Base-by-base conservation (phyloP, 2,329 filamentous ascomycete species). In the Botrytis pseudocinerea region DNA sequence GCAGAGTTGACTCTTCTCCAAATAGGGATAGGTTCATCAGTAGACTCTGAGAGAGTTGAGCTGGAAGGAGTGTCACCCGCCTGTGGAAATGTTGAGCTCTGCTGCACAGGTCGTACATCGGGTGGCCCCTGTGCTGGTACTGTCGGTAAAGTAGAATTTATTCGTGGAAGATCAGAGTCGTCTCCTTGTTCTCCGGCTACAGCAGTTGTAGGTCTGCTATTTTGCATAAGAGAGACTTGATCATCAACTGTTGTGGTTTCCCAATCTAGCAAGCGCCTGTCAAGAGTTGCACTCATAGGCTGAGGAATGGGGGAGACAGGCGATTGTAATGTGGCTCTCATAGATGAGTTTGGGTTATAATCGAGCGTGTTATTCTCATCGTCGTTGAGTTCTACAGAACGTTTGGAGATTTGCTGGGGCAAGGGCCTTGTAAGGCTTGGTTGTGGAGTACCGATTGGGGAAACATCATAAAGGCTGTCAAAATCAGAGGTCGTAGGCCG, bases 391-490 rank as follows among this genome's bases (percentile, higher is more conserved):
- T 75, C 78, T n/a, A 79, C 77, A 48, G 77, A 77, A 62, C 72
- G 62, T 73, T 75, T 76, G 62, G 76, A 74, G 35, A 78, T 80
- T 46, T 74, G 75, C 70, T 77, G 76, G 48, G 71, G 44, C 35
- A 73, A 28, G 8, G 65, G 59, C 5, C 60, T 59, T 54, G 59
- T 70, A 38, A 64, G 65, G 20, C 61, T 57, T 71, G 75, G 76
- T 51, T 76, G 78, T 57, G 80, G 79, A n/a, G 79, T 78, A 32
- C 76, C 73, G 22, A 79, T 77, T 42, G 80, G 80, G 38, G 80
- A 81, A 25, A 81, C 80, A 76, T 81, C 78, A 73, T 81, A 81
- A 25, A 81, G 72, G 66, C 80, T 79, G 70, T 81, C 77, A 70
- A 79, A 79, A 61, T 77, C 76, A 32, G 65, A 51, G 38, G 65